Conservation (phyloP, 257 asterid species). For the Linaria vulgaris region DNA sequence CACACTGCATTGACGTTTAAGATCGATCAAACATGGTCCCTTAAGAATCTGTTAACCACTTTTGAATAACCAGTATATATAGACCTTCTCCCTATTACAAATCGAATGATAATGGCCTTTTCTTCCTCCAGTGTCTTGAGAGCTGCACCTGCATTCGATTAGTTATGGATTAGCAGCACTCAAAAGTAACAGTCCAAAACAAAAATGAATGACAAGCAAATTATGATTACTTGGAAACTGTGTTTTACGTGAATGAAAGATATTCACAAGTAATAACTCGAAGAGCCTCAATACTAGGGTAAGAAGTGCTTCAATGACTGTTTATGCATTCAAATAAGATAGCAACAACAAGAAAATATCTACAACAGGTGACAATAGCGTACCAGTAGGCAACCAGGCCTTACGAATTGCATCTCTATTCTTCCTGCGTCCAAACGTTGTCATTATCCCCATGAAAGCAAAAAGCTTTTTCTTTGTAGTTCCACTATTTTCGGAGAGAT, state of each 20-base stretch:
- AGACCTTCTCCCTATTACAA: conserved; percentile 89
- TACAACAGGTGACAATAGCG: conserved; percentile 4
- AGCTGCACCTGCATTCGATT: conserved; percentile 48
- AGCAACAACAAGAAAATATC: conserved; percentile 1
- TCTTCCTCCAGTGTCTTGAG: conserved; percentile 67
- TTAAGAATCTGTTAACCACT: conserved; percentile 25
- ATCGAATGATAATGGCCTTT: conserved; percentile 73
- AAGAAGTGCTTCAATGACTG: neutral
- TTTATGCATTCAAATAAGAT: neutral
- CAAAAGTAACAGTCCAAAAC: conserved; percentile 15
- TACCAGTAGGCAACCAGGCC: conserved; percentile 93
- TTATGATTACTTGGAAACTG: neutral
- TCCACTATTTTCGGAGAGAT: conserved; percentile 41
- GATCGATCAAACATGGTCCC: conserved; percentile 37
- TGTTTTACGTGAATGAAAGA: conserved; percentile 1
- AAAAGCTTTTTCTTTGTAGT: conserved; percentile 61
- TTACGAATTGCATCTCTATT: conserved; percentile 88
- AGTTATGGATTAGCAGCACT: conserved; percentile 24
- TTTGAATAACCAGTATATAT: conserved; percentile 27
- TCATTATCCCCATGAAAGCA: conserved; percentile 72
- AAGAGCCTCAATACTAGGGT: neutral
- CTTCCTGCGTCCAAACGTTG: conserved; percentile 71
- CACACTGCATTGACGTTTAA: conserved; percentile 58
- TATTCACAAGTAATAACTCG: neutral
- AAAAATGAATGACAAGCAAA: conserved; percentile 5